phyloP scores from a whole-genome alignment of 495 filamentous ascomycete species.

The Aspergillus steynii region DNA sequence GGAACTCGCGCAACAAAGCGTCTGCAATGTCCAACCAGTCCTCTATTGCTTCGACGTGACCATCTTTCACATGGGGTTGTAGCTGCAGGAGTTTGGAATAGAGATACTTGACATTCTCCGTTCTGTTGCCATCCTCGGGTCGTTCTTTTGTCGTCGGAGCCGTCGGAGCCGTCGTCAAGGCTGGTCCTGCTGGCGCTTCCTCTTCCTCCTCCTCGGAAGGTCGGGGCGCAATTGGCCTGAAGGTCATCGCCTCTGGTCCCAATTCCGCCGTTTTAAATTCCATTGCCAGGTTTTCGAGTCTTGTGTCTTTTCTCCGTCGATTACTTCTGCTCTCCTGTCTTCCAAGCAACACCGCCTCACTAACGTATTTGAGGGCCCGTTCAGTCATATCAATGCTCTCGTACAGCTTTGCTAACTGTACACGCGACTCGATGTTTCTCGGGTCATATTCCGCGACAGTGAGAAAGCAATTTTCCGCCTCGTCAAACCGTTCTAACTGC shows the following conservation, averaged over 20 bases:
- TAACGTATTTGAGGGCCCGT: slow-evolving; percentile 71
- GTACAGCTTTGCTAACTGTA: slow-evolving; percentile 77
- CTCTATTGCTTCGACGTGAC: slow-evolving; percentile 52
- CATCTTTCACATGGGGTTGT: slow-evolving; percentile 48
- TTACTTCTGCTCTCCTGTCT: slow-evolving; percentile 39
- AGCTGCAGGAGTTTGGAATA: slow-evolving; percentile 57
- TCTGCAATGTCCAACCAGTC: slow-evolving; percentile 76
- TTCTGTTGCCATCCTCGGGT: slow-evolving; percentile 40
- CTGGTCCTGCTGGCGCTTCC: slow-evolving; percentile 9
- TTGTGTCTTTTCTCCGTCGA: slow-evolving; percentile 40
- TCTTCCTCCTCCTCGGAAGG: slow-evolving; percentile 21
- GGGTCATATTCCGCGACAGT: slow-evolving; percentile 68
- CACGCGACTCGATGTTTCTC: slow-evolving; percentile 67
- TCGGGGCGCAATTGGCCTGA: slow-evolving; percentile 28
- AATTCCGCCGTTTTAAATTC: slow-evolving; percentile 36
- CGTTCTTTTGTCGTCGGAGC: slow-evolving; percentile 16
- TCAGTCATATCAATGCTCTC: slow-evolving; percentile 67
- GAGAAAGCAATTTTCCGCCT: slow-evolving; percentile 74
- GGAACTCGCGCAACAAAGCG: slow-evolving; percentile 77
- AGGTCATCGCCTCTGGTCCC: slow-evolving; percentile 5
- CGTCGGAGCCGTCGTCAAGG: slow-evolving; percentile 23
- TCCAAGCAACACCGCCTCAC: slow-evolving; percentile 67
- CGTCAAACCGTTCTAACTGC: slow-evolving; percentile 56
- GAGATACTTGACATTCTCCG: slow-evolving; percentile 56
- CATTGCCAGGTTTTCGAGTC: slow-evolving; percentile 43